Percentiles rank a stretch among this genome's conserved stretches.
These are phyloP conservation scores for Vicia sativa DNA, from an alignment of 306 rosid genomes.

Conservation along the genomic window DNA sequence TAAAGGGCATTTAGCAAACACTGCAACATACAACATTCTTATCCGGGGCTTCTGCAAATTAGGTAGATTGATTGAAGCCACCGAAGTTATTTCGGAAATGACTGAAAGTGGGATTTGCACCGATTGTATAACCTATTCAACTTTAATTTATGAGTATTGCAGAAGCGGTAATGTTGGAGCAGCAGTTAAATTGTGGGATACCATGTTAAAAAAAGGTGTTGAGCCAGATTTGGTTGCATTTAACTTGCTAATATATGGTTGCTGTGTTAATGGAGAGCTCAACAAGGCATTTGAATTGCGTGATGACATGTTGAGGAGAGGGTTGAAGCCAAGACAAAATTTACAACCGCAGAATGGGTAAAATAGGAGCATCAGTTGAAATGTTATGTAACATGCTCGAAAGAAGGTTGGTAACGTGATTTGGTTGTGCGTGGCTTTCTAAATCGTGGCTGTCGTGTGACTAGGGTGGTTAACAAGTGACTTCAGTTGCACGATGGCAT, in stretches of 20 bases:
- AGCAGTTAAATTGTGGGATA: slow-evolving; percentile 74
- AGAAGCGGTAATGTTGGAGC: slow-evolving; percentile 63
- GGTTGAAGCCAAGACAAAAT: slow-evolving; percentile 61
- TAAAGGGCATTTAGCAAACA: slow-evolving; percentile 64
- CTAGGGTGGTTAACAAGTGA: slow-evolving; percentile 51
- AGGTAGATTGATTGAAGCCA: slow-evolving; percentile 76
- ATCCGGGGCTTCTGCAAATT: slow-evolving; percentile 82
- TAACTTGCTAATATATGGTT: slow-evolving; percentile 78
- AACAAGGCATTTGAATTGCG: slow-evolving; percentile 74
- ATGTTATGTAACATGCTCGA: slow-evolving; percentile 59
- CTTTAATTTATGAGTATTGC: slow-evolving; percentile 77
- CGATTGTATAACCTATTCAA: slow-evolving; percentile 84
- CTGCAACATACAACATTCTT: slow-evolving; percentile 79
- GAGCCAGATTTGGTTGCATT: slow-evolving; percentile 78
- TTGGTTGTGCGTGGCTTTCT: slow-evolving; percentile 53
- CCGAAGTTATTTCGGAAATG: slow-evolving; percentile 68
- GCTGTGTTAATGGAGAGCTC: slow-evolving; percentile 77
- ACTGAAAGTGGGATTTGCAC: slow-evolving; percentile 64
- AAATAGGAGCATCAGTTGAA: slow-evolving; percentile 52
- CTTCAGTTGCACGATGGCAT: slow-evolving; percentile 57
- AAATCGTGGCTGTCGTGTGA: slow-evolving; percentile 53
- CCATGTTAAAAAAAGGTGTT: slow-evolving; percentile 76
- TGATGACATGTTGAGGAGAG: slow-evolving; percentile 79
- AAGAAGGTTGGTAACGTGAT: slow-evolving; percentile 61
- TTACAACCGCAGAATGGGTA: slow-evolving; percentile 55